phyloP scores from a whole-genome alignment of 345 rosid genomes.

The Boechera retrofracta region DNA sequence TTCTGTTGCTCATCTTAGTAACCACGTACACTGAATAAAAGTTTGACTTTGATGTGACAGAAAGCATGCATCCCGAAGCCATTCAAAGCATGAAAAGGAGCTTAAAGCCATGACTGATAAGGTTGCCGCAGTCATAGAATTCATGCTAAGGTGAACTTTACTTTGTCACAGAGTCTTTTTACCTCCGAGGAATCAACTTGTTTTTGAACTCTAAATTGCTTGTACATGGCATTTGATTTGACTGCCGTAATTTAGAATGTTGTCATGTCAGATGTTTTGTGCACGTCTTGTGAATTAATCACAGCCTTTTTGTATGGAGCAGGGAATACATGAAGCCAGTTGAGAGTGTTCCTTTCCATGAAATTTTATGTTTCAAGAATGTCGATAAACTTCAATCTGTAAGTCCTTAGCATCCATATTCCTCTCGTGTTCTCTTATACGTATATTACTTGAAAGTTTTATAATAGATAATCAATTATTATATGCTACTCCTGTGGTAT shows the following conservation, averaged over 20 bases:
- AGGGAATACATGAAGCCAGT: slow-evolving; percentile 81
- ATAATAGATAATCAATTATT: slow-evolving; percentile 1
- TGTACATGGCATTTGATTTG: slow-evolving; percentile 16
- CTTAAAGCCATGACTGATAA: slow-evolving; percentile 60
- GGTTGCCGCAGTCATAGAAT: slow-evolving; percentile 59
- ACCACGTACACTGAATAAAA: not conserved
- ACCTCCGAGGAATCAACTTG: slow-evolving; percentile 14
- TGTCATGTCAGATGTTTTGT: slow-evolving; percentile 1
- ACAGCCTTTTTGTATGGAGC: slow-evolving; percentile 39
- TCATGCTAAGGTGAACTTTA: slow-evolving; percentile 63
- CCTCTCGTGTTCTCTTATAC: slow-evolving; percentile 24
- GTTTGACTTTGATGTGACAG: slow-evolving; percentile 51
- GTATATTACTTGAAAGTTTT: slow-evolving; percentile 14
- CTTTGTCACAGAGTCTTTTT: slow-evolving; percentile 21
- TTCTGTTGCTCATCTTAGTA: slow-evolving; percentile 21
- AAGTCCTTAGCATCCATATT: slow-evolving; percentile 47
- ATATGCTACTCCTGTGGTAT: slow-evolving; percentile 24
- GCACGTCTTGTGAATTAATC: not conserved
- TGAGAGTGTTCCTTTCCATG: slow-evolving; percentile 74
- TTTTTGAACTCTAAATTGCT: slow-evolving; percentile 10
- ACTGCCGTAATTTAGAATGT: not conserved
- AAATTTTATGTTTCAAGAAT: slow-evolving; percentile 78
- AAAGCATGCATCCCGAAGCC: slow-evolving; percentile 58
- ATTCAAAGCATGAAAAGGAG: slow-evolving; percentile 50
- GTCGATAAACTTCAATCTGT: slow-evolving; percentile 76